phyloP scores from a whole-genome alignment of 371 early-diverging fungal species.

The Gilbertella persicaria region DNA sequence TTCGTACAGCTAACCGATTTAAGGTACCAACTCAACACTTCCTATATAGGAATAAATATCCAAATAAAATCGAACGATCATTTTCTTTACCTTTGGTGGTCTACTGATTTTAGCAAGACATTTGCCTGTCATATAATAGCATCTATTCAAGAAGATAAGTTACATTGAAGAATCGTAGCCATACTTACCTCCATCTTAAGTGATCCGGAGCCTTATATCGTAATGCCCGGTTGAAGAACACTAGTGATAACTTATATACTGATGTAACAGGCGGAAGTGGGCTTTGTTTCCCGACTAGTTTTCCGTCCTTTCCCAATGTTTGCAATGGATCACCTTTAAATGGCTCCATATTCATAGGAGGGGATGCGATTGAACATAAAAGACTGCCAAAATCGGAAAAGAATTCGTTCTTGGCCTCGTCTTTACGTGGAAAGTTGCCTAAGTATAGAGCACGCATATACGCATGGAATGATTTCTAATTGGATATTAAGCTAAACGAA shows the following conservation, averaged over 20 bases:
- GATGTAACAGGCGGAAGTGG: constrained; percentile 22
- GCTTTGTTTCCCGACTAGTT: constrained; percentile 2
- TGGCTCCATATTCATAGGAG: constrained; percentile 70
- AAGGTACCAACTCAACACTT: constrained; percentile 48
- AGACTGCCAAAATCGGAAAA: constrained; percentile 64
- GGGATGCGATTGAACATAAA: constrained; percentile 62
- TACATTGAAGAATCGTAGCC: not conserved
- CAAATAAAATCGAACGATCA: not conserved
- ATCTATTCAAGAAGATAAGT: constrained; percentile 31
- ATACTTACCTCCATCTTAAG: constrained; percentile 45
- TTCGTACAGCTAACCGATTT: constrained; percentile 47
- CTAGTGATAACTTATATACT: constrained; percentile 50
- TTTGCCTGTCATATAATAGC: constrained; percentile 64
- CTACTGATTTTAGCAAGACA: constrained; percentile 57
- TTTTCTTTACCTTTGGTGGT: constrained; percentile 37
- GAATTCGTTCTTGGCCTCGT: constrained; percentile 24
- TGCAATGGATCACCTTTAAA: constrained; percentile 19
- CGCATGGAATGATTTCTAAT: constrained; percentile 62
- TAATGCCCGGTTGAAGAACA: constrained; percentile 39
- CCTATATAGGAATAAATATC: constrained; percentile 14
- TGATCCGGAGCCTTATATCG: constrained; percentile 33
- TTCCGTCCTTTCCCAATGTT: constrained; percentile 14
- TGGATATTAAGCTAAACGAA: not conserved
- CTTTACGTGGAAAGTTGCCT: not conserved
- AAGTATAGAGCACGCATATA: constrained; percentile 47